Conservation (phyloP, 2,329 filamentous ascomycete species). For the Colletotrichum sp. region DNA sequence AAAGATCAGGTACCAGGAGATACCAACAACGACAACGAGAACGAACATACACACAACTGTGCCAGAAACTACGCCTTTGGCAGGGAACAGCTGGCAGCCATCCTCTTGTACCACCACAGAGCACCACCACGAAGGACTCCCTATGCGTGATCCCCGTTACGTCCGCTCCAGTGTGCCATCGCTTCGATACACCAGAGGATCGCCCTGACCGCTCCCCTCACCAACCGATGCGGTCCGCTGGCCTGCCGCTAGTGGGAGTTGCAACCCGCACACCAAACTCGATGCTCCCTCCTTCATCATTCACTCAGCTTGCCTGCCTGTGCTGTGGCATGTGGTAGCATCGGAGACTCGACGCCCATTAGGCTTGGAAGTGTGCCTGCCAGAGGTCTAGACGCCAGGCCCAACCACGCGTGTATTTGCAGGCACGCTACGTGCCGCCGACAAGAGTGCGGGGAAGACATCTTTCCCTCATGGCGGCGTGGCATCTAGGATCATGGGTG, state of each 20-base stretch:
- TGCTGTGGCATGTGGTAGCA: neutral
- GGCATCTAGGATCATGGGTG: neutral
- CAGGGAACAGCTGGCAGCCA: neutral
- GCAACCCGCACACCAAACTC: neutral
- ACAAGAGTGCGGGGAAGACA: constrained; percentile 8
- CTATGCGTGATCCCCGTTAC: neutral
- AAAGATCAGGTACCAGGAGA: neutral
- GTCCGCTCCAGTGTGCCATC: neutral
- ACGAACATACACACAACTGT: neutral
- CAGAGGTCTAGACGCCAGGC: neutral
- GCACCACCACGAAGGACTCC: neutral
- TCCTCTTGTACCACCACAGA: neutral
- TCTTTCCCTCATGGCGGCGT: neutral
- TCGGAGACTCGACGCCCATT: neutral
- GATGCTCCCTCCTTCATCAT: neutral
- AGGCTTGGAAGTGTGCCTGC: neutral
- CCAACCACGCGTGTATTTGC: neutral
- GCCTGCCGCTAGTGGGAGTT: neutral
- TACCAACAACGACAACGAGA: neutral
- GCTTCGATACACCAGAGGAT: neutral
- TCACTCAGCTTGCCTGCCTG: neutral
- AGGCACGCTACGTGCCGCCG: neutral
- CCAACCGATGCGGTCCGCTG: neutral
- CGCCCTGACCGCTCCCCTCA: neutral
- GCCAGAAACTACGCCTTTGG: neutral